These are phyloP conservation scores for Xylaria sp. DNA, from an alignment of 2,329 filamentous ascomycete species.

Conservation along the genomic window DNA sequence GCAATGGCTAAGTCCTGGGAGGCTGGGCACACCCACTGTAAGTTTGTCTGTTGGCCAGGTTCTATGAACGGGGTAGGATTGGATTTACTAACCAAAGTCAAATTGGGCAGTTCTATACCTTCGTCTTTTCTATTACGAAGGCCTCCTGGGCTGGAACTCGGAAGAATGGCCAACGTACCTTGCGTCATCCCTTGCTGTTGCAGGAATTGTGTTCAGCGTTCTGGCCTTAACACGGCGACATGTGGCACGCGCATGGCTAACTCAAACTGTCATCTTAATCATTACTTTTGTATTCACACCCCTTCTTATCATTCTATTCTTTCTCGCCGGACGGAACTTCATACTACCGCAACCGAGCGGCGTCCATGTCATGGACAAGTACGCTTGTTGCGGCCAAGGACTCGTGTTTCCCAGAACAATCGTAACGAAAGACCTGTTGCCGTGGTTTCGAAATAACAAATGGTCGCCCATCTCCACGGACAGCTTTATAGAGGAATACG, in stretches of 20 bases:
- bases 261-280: constrained; percentile 24
- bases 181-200: constrained; percentile 12
- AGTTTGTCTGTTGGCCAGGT: neutral
- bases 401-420: constrained; percentile 36
- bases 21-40: constrained; percentile 28
- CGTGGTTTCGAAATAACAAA: constrained; percentile 27
- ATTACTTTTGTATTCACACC: constrained; percentile 31
- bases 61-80: neutral
- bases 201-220: neutral
- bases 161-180: constrained; percentile 37
- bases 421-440: constrained; percentile 32
- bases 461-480: constrained; percentile 32
- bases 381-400: constrained; percentile 40
- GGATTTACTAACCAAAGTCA: neutral
- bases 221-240: constrained; percentile 12
- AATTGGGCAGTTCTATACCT: constrained; percentile 36
- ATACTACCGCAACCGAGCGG: constrained; percentile 29
- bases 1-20: constrained; percentile 29
- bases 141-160: constrained; percentile 39
- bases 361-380: constrained; percentile 34
- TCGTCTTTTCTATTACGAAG: constrained; percentile 38
- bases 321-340: constrained; percentile 35
- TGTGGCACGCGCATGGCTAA: constrained; percentile 26
- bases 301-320: constrained; percentile 35
- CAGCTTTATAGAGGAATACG: constrained; percentile 38